Conservation (phyloP, 345 rosid species). For the Gossypioides kirkii region DNA sequence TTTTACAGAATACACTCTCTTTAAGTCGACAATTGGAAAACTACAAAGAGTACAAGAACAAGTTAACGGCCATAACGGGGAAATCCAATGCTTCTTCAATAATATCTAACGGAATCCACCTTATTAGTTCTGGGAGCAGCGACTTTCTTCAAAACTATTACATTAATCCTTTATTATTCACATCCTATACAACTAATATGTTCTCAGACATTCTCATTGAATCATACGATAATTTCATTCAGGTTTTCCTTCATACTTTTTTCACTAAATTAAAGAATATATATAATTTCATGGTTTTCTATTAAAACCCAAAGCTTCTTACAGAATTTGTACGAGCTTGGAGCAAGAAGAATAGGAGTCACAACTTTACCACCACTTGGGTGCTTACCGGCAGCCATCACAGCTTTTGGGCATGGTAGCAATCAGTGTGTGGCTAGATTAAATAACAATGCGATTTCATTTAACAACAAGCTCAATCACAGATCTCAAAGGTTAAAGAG, state of each 20-base stretch:
- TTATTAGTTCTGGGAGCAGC: constrained; percentile 75
- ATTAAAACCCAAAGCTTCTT: too few relatives aligned
- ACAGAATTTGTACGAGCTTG: constrained; percentile 57
- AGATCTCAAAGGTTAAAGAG: constrained; percentile 46
- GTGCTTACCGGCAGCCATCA: constrained; percentile 79
- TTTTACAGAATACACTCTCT: constrained; percentile 50
- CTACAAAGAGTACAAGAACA: constrained; percentile 56
- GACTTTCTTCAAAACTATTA: constrained; percentile 85
- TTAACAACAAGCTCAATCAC: constrained; percentile 65
- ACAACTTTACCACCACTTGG: constrained; percentile 77
- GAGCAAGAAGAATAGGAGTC: constrained; percentile 87
- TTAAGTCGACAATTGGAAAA: constrained; percentile 53
- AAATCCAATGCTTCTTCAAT: constrained; percentile 56
- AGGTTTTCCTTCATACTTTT: constrained; percentile 27
- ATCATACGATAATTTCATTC: constrained; percentile 54
- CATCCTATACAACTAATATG: constrained; percentile 54
- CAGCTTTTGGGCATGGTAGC: constrained; percentile 54
- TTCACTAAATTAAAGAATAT: too few relatives aligned
- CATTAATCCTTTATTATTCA: constrained; percentile 70
- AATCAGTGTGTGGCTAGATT: constrained; percentile 55
- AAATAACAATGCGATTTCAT: constrained; percentile 54
- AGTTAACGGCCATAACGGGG: constrained; percentile 36
- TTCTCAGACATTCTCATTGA: constrained; percentile 60
- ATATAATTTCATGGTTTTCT: neutral
- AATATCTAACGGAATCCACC: constrained; percentile 51